Conservation (phyloP, 805 yeast genomes). For the Yarrowia sp. region DNA sequence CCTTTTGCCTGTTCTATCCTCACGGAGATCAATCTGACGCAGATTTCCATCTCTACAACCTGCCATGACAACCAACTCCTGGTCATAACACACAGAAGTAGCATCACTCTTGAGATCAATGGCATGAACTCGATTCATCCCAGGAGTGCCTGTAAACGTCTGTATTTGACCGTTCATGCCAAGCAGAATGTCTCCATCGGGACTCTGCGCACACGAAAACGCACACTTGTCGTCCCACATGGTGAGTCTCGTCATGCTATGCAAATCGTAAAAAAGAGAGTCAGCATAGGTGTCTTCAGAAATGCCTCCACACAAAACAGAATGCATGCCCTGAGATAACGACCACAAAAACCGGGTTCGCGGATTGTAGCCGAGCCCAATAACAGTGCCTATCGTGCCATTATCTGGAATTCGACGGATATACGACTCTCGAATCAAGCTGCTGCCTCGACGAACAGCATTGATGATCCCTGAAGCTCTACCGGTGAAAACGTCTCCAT, state of each 20-base stretch:
- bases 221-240: constrained; percentile 39
- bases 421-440: constrained; percentile 20
- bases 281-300: constrained; percentile 14
- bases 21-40: constrained; percentile 17
- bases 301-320: constrained; percentile 21
- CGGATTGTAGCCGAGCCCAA: constrained; percentile 20
- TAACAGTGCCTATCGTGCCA: not conserved
- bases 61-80: constrained; percentile 4
- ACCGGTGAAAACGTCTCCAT: constrained; percentile 22
- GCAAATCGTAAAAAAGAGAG: constrained; percentile 39
- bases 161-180: constrained; percentile 20
- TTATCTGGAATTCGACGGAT: constrained; percentile 14
- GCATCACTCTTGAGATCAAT: constrained; percentile 30
- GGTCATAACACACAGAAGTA: constrained; percentile 16
- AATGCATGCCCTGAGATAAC: not conserved
- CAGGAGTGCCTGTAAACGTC: constrained; percentile 13
- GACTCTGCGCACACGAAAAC: constrained; percentile 42
- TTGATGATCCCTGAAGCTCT: constrained; percentile 24
- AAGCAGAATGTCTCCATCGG: constrained; percentile 38
- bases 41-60: constrained; percentile 35
- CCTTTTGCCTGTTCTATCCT: constrained; percentile 10
- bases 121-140: constrained; percentile 6
- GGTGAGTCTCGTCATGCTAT: constrained; percentile 41
- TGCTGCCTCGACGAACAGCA: constrained; percentile 29
- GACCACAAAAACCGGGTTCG: constrained; percentile 24